phyloP scores from a whole-genome alignment of 495 filamentous ascomycete species.

The Daldinia grandis region DNA sequence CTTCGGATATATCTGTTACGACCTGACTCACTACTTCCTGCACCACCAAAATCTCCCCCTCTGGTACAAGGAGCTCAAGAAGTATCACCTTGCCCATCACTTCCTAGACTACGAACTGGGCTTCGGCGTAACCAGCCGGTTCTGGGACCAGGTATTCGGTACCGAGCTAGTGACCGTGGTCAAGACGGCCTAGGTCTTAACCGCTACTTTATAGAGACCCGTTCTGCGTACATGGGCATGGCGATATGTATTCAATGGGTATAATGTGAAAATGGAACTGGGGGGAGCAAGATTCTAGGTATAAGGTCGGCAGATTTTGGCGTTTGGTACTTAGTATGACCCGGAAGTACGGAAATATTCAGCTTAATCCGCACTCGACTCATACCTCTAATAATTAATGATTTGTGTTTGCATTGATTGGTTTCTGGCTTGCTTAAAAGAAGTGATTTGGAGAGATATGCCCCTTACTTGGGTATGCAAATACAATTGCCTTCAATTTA shows the following conservation, averaged over 20 bases:
- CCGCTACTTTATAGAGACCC: not conserved
- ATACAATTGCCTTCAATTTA: too few relatives aligned
- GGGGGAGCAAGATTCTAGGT: slow-evolving; percentile 11
- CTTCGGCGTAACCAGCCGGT: slow-evolving; percentile 97
- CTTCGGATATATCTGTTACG: slow-evolving; percentile 96
- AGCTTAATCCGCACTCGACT: slow-evolving; percentile 31
- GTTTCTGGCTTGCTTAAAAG: not conserved
- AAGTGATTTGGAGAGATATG: not conserved
- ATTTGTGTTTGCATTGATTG: not conserved
- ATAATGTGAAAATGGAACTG: slow-evolving; percentile 18
- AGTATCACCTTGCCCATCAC: slow-evolving; percentile 96
- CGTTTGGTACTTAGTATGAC: slow-evolving; percentile 22
- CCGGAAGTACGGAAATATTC: slow-evolving; percentile 30
- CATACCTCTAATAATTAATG: slow-evolving; percentile 38
- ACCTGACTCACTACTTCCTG: slow-evolving; percentile 98
- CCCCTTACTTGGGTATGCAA: too few relatives aligned
- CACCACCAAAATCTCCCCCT: slow-evolving; percentile 92
- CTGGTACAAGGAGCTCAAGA: slow-evolving; percentile 91
- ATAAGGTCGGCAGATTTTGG: slow-evolving; percentile 31
- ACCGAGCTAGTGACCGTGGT: slow-evolving; percentile 73
- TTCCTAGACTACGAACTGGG: slow-evolving; percentile 96
- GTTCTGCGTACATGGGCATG: slow-evolving; percentile 3
- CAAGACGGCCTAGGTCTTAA: slow-evolving; percentile 62
- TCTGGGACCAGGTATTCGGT: slow-evolving; percentile 94
- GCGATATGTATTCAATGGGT: slow-evolving; percentile 10